These are phyloP conservation scores for Angomonas ambiguus DNA, from an alignment of 208 protist species.

Conservation along the genomic window DNA sequence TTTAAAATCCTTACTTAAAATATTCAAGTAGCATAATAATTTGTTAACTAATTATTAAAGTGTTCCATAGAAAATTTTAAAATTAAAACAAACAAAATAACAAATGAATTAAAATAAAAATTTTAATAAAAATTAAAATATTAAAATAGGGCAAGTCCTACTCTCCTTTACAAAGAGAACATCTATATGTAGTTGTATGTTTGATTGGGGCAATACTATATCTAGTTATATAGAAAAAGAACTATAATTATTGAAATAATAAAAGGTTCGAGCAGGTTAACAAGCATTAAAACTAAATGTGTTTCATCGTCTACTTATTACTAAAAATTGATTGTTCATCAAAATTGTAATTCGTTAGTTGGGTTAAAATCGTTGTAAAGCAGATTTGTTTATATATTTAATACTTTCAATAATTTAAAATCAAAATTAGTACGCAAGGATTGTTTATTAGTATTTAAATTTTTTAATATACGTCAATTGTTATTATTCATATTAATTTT, in stretches of 20 bases:
- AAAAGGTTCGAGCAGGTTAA: slow-evolving; percentile 88
- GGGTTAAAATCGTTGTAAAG: slow-evolving; percentile 89
- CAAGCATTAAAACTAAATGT: slow-evolving; percentile 87
- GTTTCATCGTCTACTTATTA: slow-evolving; percentile 88
- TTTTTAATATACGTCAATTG: slow-evolving; percentile 39
- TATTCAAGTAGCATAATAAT: slow-evolving; percentile 81
- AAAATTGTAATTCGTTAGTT: slow-evolving; percentile 84
- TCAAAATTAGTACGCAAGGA: slow-evolving; percentile 77
- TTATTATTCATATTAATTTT: slow-evolving; percentile 69
- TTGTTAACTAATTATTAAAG: slow-evolving; percentile 87
- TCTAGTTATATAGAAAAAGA: slow-evolving; percentile 80
- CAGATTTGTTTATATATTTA: slow-evolving; percentile 90
- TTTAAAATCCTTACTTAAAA: slow-evolving; percentile 24
- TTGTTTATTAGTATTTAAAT: slow-evolving; percentile 50
- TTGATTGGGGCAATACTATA: slow-evolving; percentile 88
- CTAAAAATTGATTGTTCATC: slow-evolving; percentile 85
- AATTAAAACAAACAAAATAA: slow-evolving; percentile 54
- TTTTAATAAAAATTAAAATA: slow-evolving; percentile 87
- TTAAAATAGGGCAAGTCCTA: slow-evolving; percentile 88
- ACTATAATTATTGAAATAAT: slow-evolving; percentile 86
- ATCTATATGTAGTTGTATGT: slow-evolving; percentile 83
- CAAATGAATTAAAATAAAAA: slow-evolving; percentile 80
- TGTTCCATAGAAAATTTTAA: slow-evolving; percentile 64
- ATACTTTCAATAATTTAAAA: slow-evolving; percentile 50
- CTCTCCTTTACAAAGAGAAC: slow-evolving; percentile 85